phyloP scores from a whole-genome alignment of 2,329 filamentous ascomycete genomes.

The Dendrostoma leiphaemia region DNA sequence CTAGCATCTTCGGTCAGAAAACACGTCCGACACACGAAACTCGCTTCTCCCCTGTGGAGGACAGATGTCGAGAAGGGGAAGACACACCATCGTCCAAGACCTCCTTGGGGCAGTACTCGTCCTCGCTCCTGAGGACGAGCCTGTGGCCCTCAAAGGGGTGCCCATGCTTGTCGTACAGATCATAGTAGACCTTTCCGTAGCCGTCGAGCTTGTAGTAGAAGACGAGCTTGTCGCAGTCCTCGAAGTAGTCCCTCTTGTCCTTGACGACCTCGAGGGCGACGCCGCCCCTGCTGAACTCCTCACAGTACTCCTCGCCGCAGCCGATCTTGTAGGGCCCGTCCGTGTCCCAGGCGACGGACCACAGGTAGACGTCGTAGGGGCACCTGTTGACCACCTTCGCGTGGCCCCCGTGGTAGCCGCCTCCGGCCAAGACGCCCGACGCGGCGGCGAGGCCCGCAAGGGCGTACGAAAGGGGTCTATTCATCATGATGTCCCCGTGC shows the following conservation, averaged over 20 bases:
- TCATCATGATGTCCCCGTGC: background rate
- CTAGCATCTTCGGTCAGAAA: too few relatives aligned
- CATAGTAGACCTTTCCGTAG: constrained; percentile 4
- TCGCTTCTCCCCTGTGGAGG: too few relatives aligned
- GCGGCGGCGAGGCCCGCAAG: constrained; percentile 5
- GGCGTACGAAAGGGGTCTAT: constrained; percentile 2
- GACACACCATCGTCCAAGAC: constrained; percentile 9
- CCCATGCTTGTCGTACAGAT: constrained; percentile 13
- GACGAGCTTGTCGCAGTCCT: constrained; percentile 11
- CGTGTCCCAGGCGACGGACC: constrained; percentile 14
- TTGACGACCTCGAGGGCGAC: constrained; percentile 13
- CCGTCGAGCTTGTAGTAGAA: constrained; percentile 14
- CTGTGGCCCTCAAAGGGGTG: constrained; percentile 11
- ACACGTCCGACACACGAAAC: too few relatives aligned
- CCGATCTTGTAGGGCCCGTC: constrained; percentile 14
- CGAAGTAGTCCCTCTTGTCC: background rate
- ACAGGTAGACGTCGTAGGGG: constrained; percentile 11
- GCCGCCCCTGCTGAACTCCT: constrained; percentile 7
- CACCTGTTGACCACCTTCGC: constrained; percentile 16
- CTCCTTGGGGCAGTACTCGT: constrained; percentile 6
- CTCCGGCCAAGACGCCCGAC: constrained; percentile 3
- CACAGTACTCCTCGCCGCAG: constrained; percentile 11
- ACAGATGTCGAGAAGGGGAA: too few relatives aligned
- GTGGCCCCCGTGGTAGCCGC: background rate
- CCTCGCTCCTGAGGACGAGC: constrained; percentile 7